These are phyloP conservation scores for Houttuynia cordata DNA, from an alignment of 164 flowering plant species.

Conservation along the genomic window DNA sequence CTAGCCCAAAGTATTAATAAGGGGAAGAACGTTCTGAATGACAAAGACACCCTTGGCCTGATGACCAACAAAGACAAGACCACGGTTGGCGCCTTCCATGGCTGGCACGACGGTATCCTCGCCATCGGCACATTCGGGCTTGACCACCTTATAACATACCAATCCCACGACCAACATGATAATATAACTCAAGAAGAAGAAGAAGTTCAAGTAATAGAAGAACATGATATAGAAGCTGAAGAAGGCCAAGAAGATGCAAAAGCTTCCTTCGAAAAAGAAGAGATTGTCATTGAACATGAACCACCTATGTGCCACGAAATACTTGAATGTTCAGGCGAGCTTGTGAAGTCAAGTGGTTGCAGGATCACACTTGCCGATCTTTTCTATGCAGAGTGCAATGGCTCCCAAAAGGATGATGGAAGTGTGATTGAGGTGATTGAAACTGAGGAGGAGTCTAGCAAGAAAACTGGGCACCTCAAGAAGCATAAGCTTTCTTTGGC, in stretches of 20 bases:
- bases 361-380: conserved; percentile 64
- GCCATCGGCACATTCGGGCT: conserved; percentile 65
- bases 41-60: conserved; percentile 25
- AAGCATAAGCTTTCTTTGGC: conserved; percentile 25
- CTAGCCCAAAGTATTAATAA: too few relatives aligned
- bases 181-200: conserved; percentile 4
- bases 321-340: neutral
- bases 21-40: conserved; percentile 12
- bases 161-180: conserved; percentile 8
- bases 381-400: conserved; percentile 35
- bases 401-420: too few relatives aligned
- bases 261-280: neutral
- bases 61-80: conserved; percentile 21
- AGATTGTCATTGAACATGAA: conserved; percentile 6
- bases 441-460: neutral
- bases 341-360: conserved; percentile 4
- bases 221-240: neutral
- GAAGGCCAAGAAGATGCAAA: conserved; percentile 8
- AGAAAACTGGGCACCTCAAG: conserved; percentile 8
- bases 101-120: conserved; percentile 53
- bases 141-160: conserved; percentile 20
- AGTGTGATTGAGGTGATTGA: neutral
- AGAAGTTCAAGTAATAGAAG: conserved; percentile 5
- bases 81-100: conserved; percentile 27
- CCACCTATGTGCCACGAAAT: conserved; percentile 5